Evolutionary conservation across 176 grass and related monocot genomes (phyloP), one percentile per base, ranked within the genome.

Genomic region (Aechmea fasciata): DNA sequence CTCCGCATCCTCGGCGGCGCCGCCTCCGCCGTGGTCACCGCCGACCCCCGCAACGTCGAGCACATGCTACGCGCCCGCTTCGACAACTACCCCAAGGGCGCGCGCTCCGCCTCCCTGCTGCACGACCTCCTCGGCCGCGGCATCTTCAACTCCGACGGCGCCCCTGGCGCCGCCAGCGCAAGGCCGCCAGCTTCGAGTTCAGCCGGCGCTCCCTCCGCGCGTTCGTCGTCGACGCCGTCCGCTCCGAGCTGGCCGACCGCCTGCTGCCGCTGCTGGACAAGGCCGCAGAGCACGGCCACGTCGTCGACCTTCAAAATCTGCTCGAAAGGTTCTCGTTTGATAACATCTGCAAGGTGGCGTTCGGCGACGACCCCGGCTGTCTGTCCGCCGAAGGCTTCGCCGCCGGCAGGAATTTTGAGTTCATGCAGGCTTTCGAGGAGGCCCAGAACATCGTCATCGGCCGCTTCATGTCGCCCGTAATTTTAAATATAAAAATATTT

Each of bases 301-400:
- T 29, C 9, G 9, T 87, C 19, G 66, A 76, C 65, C 12, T 88
- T 23, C 78, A 89, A 48, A 71, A 73, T 10, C 62, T 82, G 55
- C 67, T 89, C 0, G 82, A 85, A 73, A 63, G 82, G 3, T 89
- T 87, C 73, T 73, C 71, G 10, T 87, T 91, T 22, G 88, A 91
- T 50, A 91, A 68, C 64, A 91, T 91, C 53, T 91, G 88, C 48
- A 65, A 53, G 41, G 88, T 91, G 6, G 69, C 74, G 47, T 84
- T 77, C 70, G 71, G 82, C 15, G 77, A 91, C 25, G 88, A 91
- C 49, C 84, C 84, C 0, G 52, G 74, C 13, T 87, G 82, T 75
- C 87, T 89, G 25, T 26, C 25, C 52, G 51, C 75, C 9, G 66
- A 78, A 17, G 70, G 65, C 3, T 54, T 49, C 57, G 33, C 19